A percentile compares a stretch with the other conserved stretches of the same genome.
Evolutionary conservation across 1,139 yeast genomes (phyloP).

Genomic region (Nakaseomyces bracarensis): DNA sequence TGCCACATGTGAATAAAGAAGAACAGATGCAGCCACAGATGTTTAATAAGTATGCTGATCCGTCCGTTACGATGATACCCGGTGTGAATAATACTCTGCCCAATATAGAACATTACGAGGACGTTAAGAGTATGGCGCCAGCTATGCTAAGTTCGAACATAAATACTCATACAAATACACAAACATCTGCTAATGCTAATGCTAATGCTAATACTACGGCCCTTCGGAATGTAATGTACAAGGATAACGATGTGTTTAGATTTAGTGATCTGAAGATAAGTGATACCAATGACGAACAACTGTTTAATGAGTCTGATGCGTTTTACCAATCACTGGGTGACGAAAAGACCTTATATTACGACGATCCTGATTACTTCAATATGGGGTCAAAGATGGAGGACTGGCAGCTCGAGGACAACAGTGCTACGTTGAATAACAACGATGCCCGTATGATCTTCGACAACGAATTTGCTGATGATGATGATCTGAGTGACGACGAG

Average conservation of each 20-base stretch:
- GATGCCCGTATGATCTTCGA: slow-evolving; percentile 38
- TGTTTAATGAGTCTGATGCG: slow-evolving; percentile 29
- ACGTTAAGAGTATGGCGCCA: slow-evolving; percentile 1
- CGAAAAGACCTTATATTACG: slow-evolving; percentile 14
- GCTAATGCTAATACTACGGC: too few species aligned
- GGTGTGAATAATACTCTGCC: background rate
- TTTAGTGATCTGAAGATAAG: slow-evolving; percentile 12
- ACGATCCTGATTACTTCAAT: slow-evolving; percentile 6
- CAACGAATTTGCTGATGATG: slow-evolving; percentile 35
- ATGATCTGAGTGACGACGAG: slow-evolving; percentile 29
- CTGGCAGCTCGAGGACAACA: slow-evolving; percentile 33
- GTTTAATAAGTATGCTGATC: slow-evolving; percentile 36
- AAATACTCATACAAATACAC: too few species aligned
- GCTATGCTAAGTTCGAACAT: background rate
- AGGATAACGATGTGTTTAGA: slow-evolving; percentile 11
- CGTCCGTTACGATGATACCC: slow-evolving; percentile 16
- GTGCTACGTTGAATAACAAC: slow-evolving; percentile 24
- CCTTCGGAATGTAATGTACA: slow-evolving; percentile 2
- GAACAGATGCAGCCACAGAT: slow-evolving; percentile 16
- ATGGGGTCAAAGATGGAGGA: slow-evolving; percentile 10
- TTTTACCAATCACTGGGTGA: slow-evolving; percentile 25
- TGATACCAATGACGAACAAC: slow-evolving; percentile 13
- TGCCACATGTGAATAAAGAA: background rate
- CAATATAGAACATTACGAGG: background rate
- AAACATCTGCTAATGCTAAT: too few species aligned